Evolutionary conservation across 1,139 yeast species (phyloP).

Genomic region (Yamadazyma taylorii): DNA sequence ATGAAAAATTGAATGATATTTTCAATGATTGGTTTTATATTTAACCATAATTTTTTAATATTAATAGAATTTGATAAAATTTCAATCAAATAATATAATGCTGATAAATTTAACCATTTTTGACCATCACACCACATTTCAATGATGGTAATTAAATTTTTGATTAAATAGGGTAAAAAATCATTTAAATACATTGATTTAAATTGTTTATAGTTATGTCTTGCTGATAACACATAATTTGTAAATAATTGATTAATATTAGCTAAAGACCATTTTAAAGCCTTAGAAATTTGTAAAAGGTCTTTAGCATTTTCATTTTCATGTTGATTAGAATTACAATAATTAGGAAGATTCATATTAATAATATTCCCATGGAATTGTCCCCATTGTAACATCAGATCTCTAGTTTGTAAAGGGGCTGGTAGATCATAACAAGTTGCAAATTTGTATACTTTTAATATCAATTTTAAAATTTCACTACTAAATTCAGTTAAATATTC

Average conservation of each 20-base stretch:
- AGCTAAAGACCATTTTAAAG: slow-evolving; percentile 90
- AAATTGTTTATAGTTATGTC: slow-evolving; percentile 53
- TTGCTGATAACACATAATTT: slow-evolving; percentile 64
- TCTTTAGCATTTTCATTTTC: slow-evolving; percentile 35
- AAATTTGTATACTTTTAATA: slow-evolving; percentile 79
- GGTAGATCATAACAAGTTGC: slow-evolving; percentile 83
- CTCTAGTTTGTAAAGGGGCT: slow-evolving; percentile 57
- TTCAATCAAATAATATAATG: slow-evolving; percentile 64
- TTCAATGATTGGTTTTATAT: slow-evolving; percentile 69
- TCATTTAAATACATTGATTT: slow-evolving; percentile 46
- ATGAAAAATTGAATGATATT: slow-evolving; percentile 69
- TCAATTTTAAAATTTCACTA: slow-evolving; percentile 77
- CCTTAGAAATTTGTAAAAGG: slow-evolving; percentile 51
- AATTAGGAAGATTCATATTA: slow-evolving; percentile 56
- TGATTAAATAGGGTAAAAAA: slow-evolving; percentile 73
- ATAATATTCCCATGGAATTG: slow-evolving; percentile 72
- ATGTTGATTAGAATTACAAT: slow-evolving; percentile 26
- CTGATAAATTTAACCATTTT: slow-evolving; percentile 69
- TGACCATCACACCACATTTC: slow-evolving; percentile 68
- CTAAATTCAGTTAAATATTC: slow-evolving; percentile 38
- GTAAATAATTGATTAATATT: slow-evolving; percentile 73
- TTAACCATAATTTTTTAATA: slow-evolving; percentile 67
- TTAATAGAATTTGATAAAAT: slow-evolving; percentile 68
- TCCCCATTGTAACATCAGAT: slow-evolving; percentile 69
- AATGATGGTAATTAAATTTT: slow-evolving; percentile 62